Conservation (phyloP, 495 filamentous ascomycete species). For the Margaritispora aquatica region DNA sequence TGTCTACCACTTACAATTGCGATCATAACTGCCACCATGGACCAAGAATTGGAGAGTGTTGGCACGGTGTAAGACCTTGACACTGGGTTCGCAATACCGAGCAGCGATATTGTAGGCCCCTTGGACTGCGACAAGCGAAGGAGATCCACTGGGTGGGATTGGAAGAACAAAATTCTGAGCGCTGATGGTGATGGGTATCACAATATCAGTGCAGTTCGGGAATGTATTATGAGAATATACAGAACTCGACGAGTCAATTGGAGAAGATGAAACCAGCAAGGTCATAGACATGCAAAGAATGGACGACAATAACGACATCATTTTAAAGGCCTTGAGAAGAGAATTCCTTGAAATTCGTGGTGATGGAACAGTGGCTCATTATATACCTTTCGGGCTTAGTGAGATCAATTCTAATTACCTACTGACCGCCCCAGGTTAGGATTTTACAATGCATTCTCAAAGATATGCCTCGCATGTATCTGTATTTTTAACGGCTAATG, state of each 20-base stretch:
- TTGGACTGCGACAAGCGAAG: neutral
- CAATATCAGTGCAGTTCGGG: neutral
- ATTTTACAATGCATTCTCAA: too few species aligned
- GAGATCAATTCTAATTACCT: too few species aligned
- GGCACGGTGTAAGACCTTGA: neutral
- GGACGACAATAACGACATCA: neutral
- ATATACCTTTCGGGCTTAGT: too few species aligned
- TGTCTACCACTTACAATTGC: neutral
- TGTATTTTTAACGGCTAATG: too few species aligned
- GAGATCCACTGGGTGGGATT: neutral
- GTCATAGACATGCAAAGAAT: neutral
- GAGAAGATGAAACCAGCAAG: neutral
- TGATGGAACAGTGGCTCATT: too few species aligned
- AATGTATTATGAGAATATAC: neutral
- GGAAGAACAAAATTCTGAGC: neutral
- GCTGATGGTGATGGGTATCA: neutral
- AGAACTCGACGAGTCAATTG: neutral
- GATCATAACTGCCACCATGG: conserved; percentile 19
- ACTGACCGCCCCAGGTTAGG: too few species aligned
- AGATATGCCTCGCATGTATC: too few species aligned
- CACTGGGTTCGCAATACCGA: conserved; percentile 39
- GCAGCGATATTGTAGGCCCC: conserved; percentile 42
- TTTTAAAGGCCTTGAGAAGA: neutral
- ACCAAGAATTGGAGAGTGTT: conserved; percentile 21
- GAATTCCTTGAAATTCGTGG: neutral